Conservation (phyloP, 2,329 filamentous ascomycete species). For the Fonsecaea nubica region DNA sequence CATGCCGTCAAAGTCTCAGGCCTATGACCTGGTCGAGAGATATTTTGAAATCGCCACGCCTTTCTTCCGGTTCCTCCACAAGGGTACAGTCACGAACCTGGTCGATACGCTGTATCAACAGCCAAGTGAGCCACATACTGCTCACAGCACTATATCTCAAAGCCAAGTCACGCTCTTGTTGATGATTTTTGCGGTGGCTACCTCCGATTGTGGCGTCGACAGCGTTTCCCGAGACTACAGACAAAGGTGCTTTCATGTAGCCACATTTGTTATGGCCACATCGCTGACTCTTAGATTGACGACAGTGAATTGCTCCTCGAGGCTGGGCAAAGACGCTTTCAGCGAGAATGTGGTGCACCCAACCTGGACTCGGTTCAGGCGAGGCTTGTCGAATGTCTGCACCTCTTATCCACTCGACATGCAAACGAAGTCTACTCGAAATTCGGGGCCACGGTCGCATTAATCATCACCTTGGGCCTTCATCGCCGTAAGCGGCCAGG, state of each 20-base stretch:
- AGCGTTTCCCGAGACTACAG: background rate
- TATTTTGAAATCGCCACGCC: conserved; percentile 3
- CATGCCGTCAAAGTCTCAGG: background rate
- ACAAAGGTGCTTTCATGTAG: background rate
- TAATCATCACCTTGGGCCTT: conserved; percentile 3
- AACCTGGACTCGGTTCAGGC: conserved; percentile 5
- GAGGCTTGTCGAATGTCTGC: conserved; percentile 7
- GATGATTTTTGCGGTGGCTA: conserved; percentile 7
- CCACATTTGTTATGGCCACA: background rate
- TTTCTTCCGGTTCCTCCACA: conserved; percentile 8
- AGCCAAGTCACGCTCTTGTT: conserved; percentile 2
- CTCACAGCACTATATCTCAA: background rate
- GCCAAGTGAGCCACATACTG: background rate
- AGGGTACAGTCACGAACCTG: background rate
- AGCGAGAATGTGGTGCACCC: background rate
- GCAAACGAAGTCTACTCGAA: conserved; percentile 14
- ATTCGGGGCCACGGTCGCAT: conserved; percentile 6
- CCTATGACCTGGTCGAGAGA: background rate
- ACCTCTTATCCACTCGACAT: background rate
- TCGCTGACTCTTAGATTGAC: background rate
- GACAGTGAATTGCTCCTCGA: background rate
- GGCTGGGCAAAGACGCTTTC: conserved; percentile 8
- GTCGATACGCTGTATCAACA: background rate
- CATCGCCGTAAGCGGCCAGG: conserved; percentile 7
- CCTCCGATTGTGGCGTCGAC: background rate